Evolutionary conservation across 768 basidiomycete genomes (phyloP), one percentile per base, ranked within the genome.

Genomic region (Atractiella rhizophila): DNA sequence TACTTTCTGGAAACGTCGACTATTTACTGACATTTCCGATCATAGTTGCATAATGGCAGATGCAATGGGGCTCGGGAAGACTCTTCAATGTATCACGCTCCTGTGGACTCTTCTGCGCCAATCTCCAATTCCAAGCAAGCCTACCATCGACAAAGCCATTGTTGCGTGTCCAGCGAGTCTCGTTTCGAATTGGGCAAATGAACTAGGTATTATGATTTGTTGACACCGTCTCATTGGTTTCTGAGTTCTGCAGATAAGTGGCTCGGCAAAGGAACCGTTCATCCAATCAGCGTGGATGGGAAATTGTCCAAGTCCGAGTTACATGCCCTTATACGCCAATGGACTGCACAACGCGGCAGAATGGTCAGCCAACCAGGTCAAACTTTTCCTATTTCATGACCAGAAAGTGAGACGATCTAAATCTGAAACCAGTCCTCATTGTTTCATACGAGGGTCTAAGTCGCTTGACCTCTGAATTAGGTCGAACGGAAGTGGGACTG

Each of bases 101-200:
- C 60, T 98, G 43, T 96, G 86, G 83, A 94, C 88, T 0, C 59
- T 96, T 11, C 62, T 96, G 37, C 91, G 83, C 59, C 91, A 98
- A 54, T 94, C 91, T 0, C 83, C 91, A 0, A 71, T 74, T 38
- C 64, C 85, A 0, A 71, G 76, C 23, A 91, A 76, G 58, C 66
- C 74, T 2, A 73, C 79, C 0, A 85, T 94, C 48, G 88, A 96
- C 55, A 98, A 96, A 59, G 85, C 78, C 45, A 85, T 98, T 56
- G 91, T 98, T 51, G 86, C 74, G 1, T 98, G 91, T 58, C 91
- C 91, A 1, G 80, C 83, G 8, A 88, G 81, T 65, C 62, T 98
- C 45, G 91, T 98, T 24, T 80, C 79, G 56, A 96, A 96, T 52
- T 98, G 91, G 91, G 88, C 82, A 0, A 94, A 96, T 56, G 91